These are phyloP conservation scores for Moesziomyces parantarcticus DNA, from an alignment of 1,284 basidiomycete species.

Conservation along the genomic window DNA sequence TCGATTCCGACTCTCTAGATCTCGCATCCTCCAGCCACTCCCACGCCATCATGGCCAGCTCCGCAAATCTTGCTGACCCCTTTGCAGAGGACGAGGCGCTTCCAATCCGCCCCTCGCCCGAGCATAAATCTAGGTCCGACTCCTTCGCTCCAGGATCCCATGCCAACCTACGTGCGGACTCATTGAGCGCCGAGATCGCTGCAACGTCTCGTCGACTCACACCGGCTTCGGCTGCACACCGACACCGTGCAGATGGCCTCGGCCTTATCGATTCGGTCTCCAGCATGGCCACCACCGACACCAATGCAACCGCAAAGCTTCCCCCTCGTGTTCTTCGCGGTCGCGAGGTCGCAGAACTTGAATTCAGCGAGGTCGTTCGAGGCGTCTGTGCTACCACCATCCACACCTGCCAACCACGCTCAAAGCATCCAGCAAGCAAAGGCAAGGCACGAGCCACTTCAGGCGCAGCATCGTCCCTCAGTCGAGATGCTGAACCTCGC, in stretches of 20 bases:
- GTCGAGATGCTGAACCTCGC: background rate
- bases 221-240: background rate
- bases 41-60: constrained; percentile 44
- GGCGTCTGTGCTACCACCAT: constrained; percentile 49
- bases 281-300: constrained; percentile 31
- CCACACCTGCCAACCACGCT: background rate
- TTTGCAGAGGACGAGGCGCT: constrained; percentile 22
- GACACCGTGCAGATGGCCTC: constrained; percentile 7
- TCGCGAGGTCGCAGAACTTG: constrained; percentile 57
- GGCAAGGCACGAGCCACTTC: constrained; percentile 18
- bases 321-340: constrained; percentile 24
- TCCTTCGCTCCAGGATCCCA: background rate
- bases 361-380: constrained; percentile 57
- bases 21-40: constrained; percentile 11
- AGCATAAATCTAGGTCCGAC: background rate
- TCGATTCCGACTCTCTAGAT: background rate
- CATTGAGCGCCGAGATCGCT: background rate
- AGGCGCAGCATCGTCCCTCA: background rate
- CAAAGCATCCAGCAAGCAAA: constrained; percentile 2
- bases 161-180: too few relatives aligned
- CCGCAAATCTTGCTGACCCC: constrained; percentile 49
- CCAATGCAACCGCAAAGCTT: constrained; percentile 22
- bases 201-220: background rate
- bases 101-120: background rate
- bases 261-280: constrained; percentile 34